Conservation (phyloP, 1,284 basidiomycete genomes). For the Rhizoctonia solani region DNA sequence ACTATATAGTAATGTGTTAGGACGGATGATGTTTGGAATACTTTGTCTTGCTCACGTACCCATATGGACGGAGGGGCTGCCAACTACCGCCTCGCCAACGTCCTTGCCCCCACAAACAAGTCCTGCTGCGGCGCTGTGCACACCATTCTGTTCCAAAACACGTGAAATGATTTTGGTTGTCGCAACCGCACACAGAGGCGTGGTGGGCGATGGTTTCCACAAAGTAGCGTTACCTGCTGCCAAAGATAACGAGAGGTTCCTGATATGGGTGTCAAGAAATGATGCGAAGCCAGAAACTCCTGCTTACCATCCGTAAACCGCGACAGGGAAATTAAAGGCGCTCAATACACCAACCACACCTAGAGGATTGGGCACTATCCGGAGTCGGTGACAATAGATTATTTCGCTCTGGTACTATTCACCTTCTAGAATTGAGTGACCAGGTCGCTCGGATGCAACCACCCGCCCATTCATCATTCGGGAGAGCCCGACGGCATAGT, state of each 20-base stretch:
- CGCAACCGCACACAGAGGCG: conserved; percentile 85
- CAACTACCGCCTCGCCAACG: conserved; percentile 77
- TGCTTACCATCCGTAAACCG: conserved; percentile 82
- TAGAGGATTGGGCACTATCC: conserved; percentile 86
- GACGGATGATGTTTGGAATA: not conserved
- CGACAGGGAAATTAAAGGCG: conserved; percentile 94
- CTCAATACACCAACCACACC: conserved; percentile 88
- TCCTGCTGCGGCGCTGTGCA: conserved; percentile 81
- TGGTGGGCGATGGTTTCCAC: conserved; percentile 93
- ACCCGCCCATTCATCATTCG: conserved; percentile 90
- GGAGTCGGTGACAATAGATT: not conserved
- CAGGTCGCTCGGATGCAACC: conserved; percentile 83
- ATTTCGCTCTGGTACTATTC: conserved; percentile 37
- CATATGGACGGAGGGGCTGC: conserved; percentile 73
- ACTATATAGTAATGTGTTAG: conserved; percentile 52
- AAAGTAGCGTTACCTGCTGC: conserved; percentile 91
- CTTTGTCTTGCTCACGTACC: conserved; percentile 50
- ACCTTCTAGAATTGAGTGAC: conserved; percentile 89
- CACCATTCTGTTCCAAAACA: conserved; percentile 79
- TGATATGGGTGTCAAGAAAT: conserved; percentile 43
- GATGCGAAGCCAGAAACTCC: conserved; percentile 34
- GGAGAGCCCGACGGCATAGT: conserved; percentile 81
- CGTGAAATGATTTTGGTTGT: conserved; percentile 80
- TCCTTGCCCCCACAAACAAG: conserved; percentile 84
- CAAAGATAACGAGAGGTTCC: conserved; percentile 89